Evolutionary conservation across 2,329 filamentous ascomycete genomes (phyloP), one percentile per base, ranked within the genome.

Genomic region (Claviceps sp.): DNA sequence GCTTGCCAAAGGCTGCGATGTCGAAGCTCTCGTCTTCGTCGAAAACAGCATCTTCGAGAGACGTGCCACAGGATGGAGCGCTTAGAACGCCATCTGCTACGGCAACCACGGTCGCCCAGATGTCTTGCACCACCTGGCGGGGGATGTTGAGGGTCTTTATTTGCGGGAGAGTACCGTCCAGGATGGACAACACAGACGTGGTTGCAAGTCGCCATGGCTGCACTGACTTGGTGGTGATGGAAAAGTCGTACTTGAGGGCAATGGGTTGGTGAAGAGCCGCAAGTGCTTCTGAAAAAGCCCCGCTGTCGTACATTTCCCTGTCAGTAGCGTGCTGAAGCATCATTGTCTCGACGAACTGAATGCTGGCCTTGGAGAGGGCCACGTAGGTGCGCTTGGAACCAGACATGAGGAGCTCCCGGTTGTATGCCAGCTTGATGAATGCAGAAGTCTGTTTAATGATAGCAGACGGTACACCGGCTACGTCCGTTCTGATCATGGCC

Each of bases 191-290:
- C 1, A 79, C 76, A 0, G 84, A 81, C 4, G 77, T 80, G 0
- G 87, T 94, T 2, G 89, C 87, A 50, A 85, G 81, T 55, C 80
- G 82, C 93, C 93, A 98, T 0, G 90, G 76, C 49, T 82, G 77
- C 0, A 77, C 72, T 14, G 80, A 79, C 61, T 84, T 89, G 16
- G 86, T 87, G 52, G 82, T 77, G 14, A 82, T 79, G 5, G 78
- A 72, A 68, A 89, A 95, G 45, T 74, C 72, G 63, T 97, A 97
- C 62, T 96, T 97, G 23, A 88, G 76, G 2, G 73, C 66, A 49
- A 97, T 83, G 0, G 89, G 82, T 46, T 73, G 78, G 16, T 77
- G 76, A 2, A 97, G 72, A 23, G 85, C 82, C 4, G 75, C 71
- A 5, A 97, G 66, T 0, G 82, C 80, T 6, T 76, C 72, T 1